phyloP scores from a whole-genome alignment of 768 basidiomycete species.

The Suillus plorans region DNA sequence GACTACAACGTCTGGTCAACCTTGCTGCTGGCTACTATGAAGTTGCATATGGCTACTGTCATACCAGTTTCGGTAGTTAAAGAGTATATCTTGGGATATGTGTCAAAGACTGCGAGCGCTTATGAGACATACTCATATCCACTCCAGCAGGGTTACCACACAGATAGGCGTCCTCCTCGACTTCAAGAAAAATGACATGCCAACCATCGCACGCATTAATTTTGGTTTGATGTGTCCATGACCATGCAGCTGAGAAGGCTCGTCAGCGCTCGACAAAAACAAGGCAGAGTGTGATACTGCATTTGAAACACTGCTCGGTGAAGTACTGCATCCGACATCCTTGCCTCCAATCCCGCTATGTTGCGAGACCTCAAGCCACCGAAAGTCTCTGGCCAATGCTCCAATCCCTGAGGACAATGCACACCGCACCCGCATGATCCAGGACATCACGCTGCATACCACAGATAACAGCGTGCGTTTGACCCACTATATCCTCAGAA shows the following conservation, averaged over 20 bases:
- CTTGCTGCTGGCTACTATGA: slow-evolving; percentile 21
- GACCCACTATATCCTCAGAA: neutral
- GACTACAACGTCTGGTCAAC: slow-evolving; percentile 27
- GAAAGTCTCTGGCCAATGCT: slow-evolving; percentile 62
- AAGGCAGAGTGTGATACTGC: slow-evolving; percentile 22
- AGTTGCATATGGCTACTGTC: slow-evolving; percentile 16
- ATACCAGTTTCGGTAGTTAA: slow-evolving; percentile 14
- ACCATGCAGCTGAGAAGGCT: slow-evolving; percentile 1
- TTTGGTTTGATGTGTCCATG: slow-evolving; percentile 25
- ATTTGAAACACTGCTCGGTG: slow-evolving; percentile 9
- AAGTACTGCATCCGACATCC: slow-evolving; percentile 17
- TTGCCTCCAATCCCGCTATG: slow-evolving; percentile 17
- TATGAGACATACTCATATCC: slow-evolving; percentile 14
- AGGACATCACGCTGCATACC: slow-evolving; percentile 60
- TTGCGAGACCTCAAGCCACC: slow-evolving; percentile 54
- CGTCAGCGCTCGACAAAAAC: slow-evolving; percentile 10
- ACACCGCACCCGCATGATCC: slow-evolving; percentile 74
- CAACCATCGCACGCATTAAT: slow-evolving; percentile 44
- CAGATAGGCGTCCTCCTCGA: slow-evolving; percentile 44
- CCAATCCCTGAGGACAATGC: slow-evolving; percentile 86
- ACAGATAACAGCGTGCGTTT: slow-evolving; percentile 11
- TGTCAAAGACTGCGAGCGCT: slow-evolving; percentile 15
- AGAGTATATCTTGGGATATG: slow-evolving; percentile 12
- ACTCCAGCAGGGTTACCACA: neutral
- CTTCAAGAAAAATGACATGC: slow-evolving; percentile 54